Percentiles rank a stretch among this genome's conserved stretches.
Evolutionary conservation across 768 basidiomycete species (phyloP).

Genomic region (Tephrocybe sp.): DNA sequence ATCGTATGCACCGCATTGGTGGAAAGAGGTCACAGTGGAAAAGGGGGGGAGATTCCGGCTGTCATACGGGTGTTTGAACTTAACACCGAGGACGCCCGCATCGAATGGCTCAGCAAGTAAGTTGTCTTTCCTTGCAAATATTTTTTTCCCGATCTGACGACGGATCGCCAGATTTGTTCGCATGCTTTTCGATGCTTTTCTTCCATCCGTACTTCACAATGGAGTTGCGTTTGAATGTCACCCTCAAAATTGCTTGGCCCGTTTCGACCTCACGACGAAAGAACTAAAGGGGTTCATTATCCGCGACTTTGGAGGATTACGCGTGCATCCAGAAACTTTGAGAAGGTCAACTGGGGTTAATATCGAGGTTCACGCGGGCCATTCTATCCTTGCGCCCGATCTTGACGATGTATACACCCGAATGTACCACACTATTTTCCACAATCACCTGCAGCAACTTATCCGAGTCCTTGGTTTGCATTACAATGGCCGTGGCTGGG

Average conservation of each 20-base stretch:
- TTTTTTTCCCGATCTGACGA: background rate
- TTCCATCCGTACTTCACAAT: conserved; percentile 50
- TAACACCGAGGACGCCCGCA: conserved; percentile 46
- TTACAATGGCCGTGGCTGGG: conserved; percentile 54
- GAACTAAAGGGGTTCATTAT: conserved; percentile 53
- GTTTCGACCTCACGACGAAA: conserved; percentile 46
- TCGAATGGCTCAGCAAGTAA: conserved; percentile 50
- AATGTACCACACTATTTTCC: conserved; percentile 57
- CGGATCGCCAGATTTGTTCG: conserved; percentile 37
- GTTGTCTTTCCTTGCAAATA: conserved; percentile 9
- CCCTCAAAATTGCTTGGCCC: conserved; percentile 57
- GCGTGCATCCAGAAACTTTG: conserved; percentile 49
- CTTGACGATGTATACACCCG: conserved; percentile 54
- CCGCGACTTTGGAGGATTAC: conserved; percentile 56
- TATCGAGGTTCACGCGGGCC: conserved; percentile 43
- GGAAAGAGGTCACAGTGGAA: conserved; percentile 49
- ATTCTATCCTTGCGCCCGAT: conserved; percentile 47
- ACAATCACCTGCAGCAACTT: conserved; percentile 59
- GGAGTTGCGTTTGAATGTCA: conserved; percentile 61
- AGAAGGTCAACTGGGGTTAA: conserved; percentile 48
- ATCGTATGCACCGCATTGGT: conserved; percentile 59
- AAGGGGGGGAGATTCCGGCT: conserved; percentile 41
- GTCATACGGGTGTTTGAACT: conserved; percentile 50
- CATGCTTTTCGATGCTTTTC: conserved; percentile 51
- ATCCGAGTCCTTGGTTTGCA: conserved; percentile 56